phyloP scores from a whole-genome alignment of 2,329 filamentous ascomycete species.

The Pyrenophora seminiperda region DNA sequence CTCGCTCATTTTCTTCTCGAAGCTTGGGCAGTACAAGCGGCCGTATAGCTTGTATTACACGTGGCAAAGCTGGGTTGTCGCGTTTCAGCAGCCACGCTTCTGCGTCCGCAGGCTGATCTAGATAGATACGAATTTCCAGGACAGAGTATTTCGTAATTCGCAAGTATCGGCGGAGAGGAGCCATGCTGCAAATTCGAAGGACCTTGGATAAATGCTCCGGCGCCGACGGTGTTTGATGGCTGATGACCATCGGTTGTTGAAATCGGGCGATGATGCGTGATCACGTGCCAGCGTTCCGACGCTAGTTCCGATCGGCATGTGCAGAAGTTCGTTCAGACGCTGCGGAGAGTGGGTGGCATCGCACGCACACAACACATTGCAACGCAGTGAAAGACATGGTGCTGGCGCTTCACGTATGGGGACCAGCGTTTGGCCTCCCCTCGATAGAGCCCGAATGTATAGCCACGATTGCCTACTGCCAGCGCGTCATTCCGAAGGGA shows the following conservation, averaged over 20 bases:
- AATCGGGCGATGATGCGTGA: constrained; percentile 21
- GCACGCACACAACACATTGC: constrained; percentile 1
- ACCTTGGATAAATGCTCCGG: neutral
- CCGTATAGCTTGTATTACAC: constrained; percentile 82
- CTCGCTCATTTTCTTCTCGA: constrained; percentile 75
- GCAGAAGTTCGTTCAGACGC: constrained; percentile 7
- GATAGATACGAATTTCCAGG: constrained; percentile 94
- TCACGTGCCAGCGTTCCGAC: constrained; percentile 28
- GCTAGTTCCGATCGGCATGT: constrained; percentile 14
- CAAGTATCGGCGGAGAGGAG: constrained; percentile 85
- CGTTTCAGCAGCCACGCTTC: constrained; percentile 84
- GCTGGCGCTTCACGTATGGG: constrained; percentile 85
- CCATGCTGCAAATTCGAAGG: constrained; percentile 61
- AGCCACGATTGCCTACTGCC: constrained; percentile 78
- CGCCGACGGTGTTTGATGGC: neutral
- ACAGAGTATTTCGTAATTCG: constrained; percentile 92
- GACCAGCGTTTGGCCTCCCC: constrained; percentile 82
- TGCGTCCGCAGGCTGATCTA: constrained; percentile 84
- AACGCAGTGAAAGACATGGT: constrained; percentile 47
- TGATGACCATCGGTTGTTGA: neutral
- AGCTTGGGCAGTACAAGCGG: constrained; percentile 89
- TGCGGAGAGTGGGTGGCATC: neutral
- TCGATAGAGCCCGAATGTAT: constrained; percentile 93
- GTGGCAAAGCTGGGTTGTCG: constrained; percentile 75
- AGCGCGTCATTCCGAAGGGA: constrained; percentile 62